Base-by-base conservation (phyloP, 73 alveolate genomes). In the Tetrahymena thermophila region DNA sequence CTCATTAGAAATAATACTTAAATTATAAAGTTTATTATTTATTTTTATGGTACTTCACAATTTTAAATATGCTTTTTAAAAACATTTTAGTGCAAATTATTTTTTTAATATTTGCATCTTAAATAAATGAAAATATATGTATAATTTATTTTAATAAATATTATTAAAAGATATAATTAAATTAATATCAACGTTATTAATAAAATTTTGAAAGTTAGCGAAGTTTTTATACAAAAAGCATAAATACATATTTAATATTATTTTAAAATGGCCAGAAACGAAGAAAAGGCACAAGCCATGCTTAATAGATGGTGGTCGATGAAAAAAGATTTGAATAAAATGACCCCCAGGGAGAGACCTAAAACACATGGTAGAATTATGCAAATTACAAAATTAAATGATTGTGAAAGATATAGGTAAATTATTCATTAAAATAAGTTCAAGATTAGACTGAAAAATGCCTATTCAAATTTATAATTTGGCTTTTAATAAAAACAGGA, bases 271-370 rank as follows among this genome's bases (percentile, higher is more conserved):
- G 97, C 96, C 28, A 93, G 99, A 94, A 98, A 98, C 96, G 99
- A 98, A 85, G 99, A 98, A 95, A 99, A 98, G 95, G 99, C 99
- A 10, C 98, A 96, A 96, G 99, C 99, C 85, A 98, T 99, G 99
- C 98, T 99, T n/a, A 98, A 98, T 84, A 96, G 99, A 96, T 99
- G 99, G 99, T 99, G 98, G 37, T 95, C 97, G 28, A 95, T 98
- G 97, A 98, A 98, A 97, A 96, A 98, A 25, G 97, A 96, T 94
- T 95, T 99, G 94, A 97, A 96, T 94, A 93, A 97, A 34, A 98
- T 98, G 44, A 95, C 98, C 38, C 94, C 96, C 94, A 98, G 96
- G 50, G 96, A 97, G 93, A 56, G 99, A 23, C 99, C 99, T 16
- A 97, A 94, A 37, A 94, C 93, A 58, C 98, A 98, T 43, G 85